Percentiles rank a stretch among this genome's conserved stretches.
Evolutionary conservation across 495 filamentous ascomycete species (phyloP).

Genomic region (Neurospora sp.): DNA sequence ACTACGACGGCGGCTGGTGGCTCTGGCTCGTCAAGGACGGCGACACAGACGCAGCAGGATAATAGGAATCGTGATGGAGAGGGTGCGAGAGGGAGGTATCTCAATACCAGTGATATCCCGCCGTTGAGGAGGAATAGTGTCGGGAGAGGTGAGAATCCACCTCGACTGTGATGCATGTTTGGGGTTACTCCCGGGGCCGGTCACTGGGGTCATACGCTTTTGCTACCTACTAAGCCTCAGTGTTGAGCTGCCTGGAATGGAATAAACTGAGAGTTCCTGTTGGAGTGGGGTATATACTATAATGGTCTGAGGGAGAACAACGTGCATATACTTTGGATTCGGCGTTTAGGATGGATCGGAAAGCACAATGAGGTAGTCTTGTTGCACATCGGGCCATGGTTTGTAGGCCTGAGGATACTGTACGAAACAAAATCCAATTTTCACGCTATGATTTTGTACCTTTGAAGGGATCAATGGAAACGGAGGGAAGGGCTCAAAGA

Average conservation of each 20-base stretch:
- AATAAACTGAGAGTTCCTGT: too few species aligned
- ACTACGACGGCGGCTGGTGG: not conserved
- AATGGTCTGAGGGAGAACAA: not conserved
- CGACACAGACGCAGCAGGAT: not conserved
- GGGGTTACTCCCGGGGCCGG: not conserved
- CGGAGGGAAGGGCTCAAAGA: not conserved
- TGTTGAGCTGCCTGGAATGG: too few species aligned
- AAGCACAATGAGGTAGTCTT: not conserved
- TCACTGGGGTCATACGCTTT: not conserved
- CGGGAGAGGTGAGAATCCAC: constrained; percentile 6
- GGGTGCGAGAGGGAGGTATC: not conserved
- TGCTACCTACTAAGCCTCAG: not conserved
- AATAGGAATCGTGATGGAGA: not conserved
- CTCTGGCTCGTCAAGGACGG: not conserved
- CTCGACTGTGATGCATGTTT: not conserved
- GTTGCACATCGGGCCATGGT: not conserved
- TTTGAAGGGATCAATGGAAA: not conserved
- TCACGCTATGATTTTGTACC: not conserved
- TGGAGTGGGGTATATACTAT: not conserved
- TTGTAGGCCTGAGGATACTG: not conserved
- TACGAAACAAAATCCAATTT: not conserved
- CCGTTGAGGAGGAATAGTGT: not conserved
- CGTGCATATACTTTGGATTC: not conserved
- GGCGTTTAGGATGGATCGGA: not conserved
- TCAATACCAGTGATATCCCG: not conserved